A percentile compares a stretch with the other conserved stretches of the same genome.
Conservation (phyloP, 371 early-diverging fungal species). For the Zychaea mexicana region DNA sequence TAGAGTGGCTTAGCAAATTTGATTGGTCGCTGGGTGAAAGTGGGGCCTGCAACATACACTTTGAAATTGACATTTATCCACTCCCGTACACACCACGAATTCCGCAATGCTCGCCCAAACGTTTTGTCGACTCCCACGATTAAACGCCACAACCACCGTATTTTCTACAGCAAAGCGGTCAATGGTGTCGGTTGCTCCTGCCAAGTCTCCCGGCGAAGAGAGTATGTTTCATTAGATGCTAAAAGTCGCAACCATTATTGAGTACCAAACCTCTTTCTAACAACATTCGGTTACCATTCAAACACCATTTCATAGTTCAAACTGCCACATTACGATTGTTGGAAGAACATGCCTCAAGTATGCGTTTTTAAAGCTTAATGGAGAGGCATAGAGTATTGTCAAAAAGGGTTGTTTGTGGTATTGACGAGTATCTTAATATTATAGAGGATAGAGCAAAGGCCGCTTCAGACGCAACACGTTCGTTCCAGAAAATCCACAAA, state of each 20-base stretch:
- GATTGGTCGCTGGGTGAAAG: background rate
- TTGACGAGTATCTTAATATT: background rate
- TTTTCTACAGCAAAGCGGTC: background rate
- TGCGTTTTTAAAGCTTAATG: background rate
- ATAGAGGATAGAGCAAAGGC: constrained; percentile 35
- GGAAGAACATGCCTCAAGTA: constrained; percentile 1
- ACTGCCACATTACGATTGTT: constrained; percentile 2
- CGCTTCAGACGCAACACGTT: constrained; percentile 30
- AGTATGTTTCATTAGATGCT: background rate
- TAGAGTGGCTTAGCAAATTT: background rate
- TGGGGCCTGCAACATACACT: background rate
- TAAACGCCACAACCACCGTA: background rate
- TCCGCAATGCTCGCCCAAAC: background rate
- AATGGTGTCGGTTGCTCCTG: background rate
- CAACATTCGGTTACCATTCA: background rate
- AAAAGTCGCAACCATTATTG: background rate
- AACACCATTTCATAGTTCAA: background rate
- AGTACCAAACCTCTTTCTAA: background rate
- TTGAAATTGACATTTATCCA: background rate
- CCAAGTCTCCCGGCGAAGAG: background rate
- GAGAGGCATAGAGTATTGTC: background rate
- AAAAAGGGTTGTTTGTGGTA: constrained; percentile 1
- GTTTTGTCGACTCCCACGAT: background rate
- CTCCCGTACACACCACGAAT: background rate
- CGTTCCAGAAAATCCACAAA: constrained; percentile 40